These are phyloP conservation scores for Tuctoria greenei DNA, from an alignment of 176 grass and related monocot species.

Conservation along the genomic window DNA sequence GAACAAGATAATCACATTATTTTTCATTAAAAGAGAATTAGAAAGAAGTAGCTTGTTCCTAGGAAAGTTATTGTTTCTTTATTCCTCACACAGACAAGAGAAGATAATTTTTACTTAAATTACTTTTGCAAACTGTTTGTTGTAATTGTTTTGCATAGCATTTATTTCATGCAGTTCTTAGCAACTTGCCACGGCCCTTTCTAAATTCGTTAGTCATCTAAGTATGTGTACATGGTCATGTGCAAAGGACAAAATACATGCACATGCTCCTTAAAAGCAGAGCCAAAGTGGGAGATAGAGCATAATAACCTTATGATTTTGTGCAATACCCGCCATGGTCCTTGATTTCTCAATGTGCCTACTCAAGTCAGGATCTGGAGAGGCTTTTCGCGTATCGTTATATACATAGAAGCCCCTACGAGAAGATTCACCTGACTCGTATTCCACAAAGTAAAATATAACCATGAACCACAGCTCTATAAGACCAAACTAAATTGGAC, in stretches of 20 bases:
- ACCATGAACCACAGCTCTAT: slow-evolving; percentile 10
- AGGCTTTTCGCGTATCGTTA: slow-evolving; percentile 56
- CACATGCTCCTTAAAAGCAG: not conserved
- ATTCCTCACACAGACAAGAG: not conserved
- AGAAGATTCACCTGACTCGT: slow-evolving; percentile 62
- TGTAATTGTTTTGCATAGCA: not conserved
- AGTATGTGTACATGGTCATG: not conserved
- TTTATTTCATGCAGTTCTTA: not conserved
- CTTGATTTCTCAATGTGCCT: slow-evolving; percentile 84
- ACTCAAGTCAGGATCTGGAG: slow-evolving; percentile 58
- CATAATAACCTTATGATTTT: slow-evolving; percentile 63
- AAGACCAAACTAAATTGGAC: not conserved
- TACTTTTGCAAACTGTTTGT: not conserved
- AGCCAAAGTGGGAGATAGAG: slow-evolving; percentile 11
- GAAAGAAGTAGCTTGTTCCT: not conserved
- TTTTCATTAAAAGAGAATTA: not conserved
- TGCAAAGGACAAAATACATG: slow-evolving; percentile 1
- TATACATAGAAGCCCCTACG: slow-evolving; percentile 77
- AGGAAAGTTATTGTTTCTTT: not conserved
- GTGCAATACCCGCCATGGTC: slow-evolving; percentile 48
- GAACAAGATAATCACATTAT: not conserved
- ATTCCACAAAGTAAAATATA: slow-evolving; percentile 34
- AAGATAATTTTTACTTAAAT: not conserved
- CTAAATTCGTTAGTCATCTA: slow-evolving; percentile 14
- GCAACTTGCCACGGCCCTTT: not conserved